These are phyloP conservation scores for Corymbia calophylla DNA, from an alignment of 441 rosid species.

Conservation along the genomic window DNA sequence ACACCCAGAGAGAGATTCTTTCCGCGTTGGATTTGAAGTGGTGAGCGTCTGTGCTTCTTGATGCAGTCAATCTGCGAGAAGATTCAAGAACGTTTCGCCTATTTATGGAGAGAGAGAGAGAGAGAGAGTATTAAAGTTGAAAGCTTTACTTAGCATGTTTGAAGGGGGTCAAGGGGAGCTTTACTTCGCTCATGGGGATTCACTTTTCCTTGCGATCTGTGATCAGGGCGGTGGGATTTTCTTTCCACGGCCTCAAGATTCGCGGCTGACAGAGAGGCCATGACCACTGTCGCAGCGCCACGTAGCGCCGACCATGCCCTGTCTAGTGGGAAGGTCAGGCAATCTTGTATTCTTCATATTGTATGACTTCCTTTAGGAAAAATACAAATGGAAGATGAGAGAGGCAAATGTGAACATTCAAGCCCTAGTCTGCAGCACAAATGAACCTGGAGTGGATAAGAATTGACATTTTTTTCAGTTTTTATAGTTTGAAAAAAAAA, in stretches of 20 bases:
- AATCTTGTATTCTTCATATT: neutral
- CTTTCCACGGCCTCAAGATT: neutral
- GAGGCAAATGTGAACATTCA: neutral
- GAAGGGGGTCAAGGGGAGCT: neutral
- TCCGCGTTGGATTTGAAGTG: neutral
- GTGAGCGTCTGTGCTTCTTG: neutral
- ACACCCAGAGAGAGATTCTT: neutral
- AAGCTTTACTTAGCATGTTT: neutral
- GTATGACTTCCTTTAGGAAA: neutral
- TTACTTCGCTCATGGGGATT: neutral
- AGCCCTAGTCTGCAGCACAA: neutral
- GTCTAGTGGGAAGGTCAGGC: neutral
- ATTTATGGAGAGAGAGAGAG: neutral
- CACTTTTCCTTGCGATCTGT: neutral
- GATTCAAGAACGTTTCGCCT: neutral
- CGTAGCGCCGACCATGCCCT: conserved; percentile 22
- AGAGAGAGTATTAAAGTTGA: neutral
- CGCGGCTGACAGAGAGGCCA: neutral
- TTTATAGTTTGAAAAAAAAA: neutral
- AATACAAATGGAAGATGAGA: neutral
- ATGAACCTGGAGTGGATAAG: neutral
- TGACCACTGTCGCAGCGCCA: conserved; percentile 6
- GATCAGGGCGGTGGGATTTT: neutral
- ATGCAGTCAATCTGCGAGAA: neutral
- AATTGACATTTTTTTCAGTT: neutral